A percentile compares a stretch with the other conserved stretches of the same genome.
phyloP scores from a whole-genome alignment of 345 rosid species.

The Leavenworthia alabamica region DNA sequence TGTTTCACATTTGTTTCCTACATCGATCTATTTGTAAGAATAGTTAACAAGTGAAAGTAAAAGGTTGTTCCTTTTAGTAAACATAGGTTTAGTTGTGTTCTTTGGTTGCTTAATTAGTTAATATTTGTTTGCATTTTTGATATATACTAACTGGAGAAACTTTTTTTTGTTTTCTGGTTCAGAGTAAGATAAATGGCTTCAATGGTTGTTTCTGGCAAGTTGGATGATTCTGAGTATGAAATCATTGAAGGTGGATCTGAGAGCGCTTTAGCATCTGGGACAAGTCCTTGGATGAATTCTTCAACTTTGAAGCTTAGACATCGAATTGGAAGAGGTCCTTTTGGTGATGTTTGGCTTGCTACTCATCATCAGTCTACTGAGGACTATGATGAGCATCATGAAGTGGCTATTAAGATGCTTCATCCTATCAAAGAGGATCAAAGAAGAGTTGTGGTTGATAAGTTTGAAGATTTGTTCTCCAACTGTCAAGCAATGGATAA shows the following conservation, averaged over 20 bases:
- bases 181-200: conserved; percentile 51
- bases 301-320: conserved; percentile 63
- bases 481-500: conserved; percentile 50
- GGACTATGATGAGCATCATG: conserved; percentile 63
- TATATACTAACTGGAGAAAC: neutral
- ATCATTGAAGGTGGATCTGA: conserved; percentile 61
- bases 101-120: neutral
- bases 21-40: neutral
- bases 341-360: conserved; percentile 94
- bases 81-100: neutral
- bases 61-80: neutral
- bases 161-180: neutral
- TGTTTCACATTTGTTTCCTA: neutral
- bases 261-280: conserved; percentile 39
- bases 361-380: conserved; percentile 61
- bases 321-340: conserved; percentile 88
- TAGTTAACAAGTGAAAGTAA: neutral
- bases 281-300: conserved; percentile 66
- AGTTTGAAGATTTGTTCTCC: conserved; percentile 51
- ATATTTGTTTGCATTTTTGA: neutral
- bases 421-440: conserved; percentile 60
- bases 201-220: conserved; percentile 37
- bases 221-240: conserved; percentile 56
- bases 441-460: conserved; percentile 42
- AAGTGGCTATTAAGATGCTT: conserved; percentile 83